These are phyloP conservation scores for Boletus holoroseus DNA, from an alignment of 1,284 basidiomycete genomes.

Conservation along the genomic window DNA sequence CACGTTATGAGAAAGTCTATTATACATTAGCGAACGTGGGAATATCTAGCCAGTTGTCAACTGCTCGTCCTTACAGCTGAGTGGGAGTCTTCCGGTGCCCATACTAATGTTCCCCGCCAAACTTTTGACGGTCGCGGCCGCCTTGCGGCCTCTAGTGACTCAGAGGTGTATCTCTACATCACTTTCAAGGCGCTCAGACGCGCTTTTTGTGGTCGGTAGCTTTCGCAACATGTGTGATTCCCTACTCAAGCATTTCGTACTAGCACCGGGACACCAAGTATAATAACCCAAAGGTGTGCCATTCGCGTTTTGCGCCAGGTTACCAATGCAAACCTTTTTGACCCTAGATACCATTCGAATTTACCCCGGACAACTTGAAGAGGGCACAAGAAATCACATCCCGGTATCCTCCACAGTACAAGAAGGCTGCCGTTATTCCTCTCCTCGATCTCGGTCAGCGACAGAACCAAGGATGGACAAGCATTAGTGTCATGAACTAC, in stretches of 20 bases:
- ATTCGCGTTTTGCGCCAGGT: constrained; percentile 1
- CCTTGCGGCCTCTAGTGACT: constrained; percentile 20
- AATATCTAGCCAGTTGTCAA: constrained; percentile 3
- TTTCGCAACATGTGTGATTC: not conserved
- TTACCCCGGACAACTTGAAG: constrained; percentile 77
- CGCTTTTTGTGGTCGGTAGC: constrained; percentile 49
- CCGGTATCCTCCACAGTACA: constrained; percentile 94
- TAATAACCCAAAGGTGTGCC: constrained; percentile 78
- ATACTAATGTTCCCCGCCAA: constrained; percentile 25
- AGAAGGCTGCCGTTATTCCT: constrained; percentile 96
- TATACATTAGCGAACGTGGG: constrained; percentile 14
- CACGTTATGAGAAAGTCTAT: too few species aligned
- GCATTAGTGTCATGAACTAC: constrained; percentile 98
- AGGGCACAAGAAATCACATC: constrained; percentile 86
- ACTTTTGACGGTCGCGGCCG: constrained; percentile 8
- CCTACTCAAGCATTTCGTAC: constrained; percentile 12
- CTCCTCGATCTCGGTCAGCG: constrained; percentile 94
- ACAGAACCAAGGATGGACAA: constrained; percentile 99
- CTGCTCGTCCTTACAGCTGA: not conserved
- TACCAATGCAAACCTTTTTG: not conserved
- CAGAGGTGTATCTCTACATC: constrained; percentile 39
- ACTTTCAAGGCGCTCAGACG: constrained; percentile 41
- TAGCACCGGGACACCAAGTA: constrained; percentile 92
- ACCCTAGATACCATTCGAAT: constrained; percentile 85
- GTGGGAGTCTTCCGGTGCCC: not conserved